A percentile compares a stretch with the other conserved stretches of the same genome.
phyloP scores from a whole-genome alignment of 2,329 filamentous ascomycete genomes.

The Colletotrichum sp. region DNA sequence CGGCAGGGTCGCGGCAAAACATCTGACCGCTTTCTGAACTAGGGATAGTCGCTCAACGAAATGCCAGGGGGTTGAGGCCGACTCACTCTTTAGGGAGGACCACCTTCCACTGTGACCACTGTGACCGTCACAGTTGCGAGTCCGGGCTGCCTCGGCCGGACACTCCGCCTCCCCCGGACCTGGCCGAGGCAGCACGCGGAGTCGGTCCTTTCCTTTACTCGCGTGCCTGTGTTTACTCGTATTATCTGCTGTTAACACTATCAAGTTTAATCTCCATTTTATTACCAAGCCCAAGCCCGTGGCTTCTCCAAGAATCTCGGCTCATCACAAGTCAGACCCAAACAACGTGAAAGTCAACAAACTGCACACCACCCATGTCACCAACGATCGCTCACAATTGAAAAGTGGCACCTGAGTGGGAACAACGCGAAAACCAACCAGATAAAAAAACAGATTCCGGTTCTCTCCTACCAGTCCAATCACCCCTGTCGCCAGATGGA shows the following conservation, averaged over 20 bases:
- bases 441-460: not conserved
- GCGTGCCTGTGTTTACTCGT: not conserved
- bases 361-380: not conserved
- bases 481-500: not conserved
- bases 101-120: not conserved
- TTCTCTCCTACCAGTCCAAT: not conserved
- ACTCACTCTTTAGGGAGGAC: not conserved
- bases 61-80: constrained; percentile 23
- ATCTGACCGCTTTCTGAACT: constrained; percentile 11
- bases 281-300: not conserved
- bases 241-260: not conserved
- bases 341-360: not conserved
- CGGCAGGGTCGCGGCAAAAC: constrained; percentile 5
- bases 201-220: not conserved
- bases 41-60: constrained; percentile 21
- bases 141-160: constrained; percentile 16
- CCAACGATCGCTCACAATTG: not conserved
- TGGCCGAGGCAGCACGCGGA: constrained; percentile 15
- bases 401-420: not conserved
- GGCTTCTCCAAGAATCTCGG: not conserved
- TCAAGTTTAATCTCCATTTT: not conserved
- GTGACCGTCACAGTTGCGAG: not conserved
- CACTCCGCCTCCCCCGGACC: not conserved
- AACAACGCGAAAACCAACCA: not conserved
- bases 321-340: not conserved